Evolutionary conservation across 2,329 filamentous ascomycete species (phyloP).

Genomic region (Emmonsiellopsis sp.): DNA sequence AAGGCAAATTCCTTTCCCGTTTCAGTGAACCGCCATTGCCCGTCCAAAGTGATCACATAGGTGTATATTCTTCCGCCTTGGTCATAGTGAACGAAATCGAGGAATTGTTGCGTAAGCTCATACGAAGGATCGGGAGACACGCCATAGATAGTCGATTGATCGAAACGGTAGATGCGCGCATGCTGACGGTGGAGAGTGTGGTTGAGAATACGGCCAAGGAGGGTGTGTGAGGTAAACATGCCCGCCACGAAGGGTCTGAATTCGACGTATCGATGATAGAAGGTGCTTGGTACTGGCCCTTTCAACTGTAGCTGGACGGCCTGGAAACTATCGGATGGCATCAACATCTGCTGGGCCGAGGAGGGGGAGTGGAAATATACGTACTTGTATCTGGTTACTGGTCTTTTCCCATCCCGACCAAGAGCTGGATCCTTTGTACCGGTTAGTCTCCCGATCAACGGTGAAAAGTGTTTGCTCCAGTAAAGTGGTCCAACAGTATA

Average conservation of each 20-base stretch:
- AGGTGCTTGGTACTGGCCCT: slow-evolving; percentile 66
- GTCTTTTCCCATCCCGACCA: slow-evolving; percentile 44
- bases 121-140: slow-evolving; percentile 55
- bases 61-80: slow-evolving; percentile 82
- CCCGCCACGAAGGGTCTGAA: slow-evolving; percentile 82
- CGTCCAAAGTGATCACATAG: slow-evolving; percentile 82
- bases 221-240: slow-evolving; percentile 72
- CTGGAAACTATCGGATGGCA: slow-evolving; percentile 58
- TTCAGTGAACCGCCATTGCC: slow-evolving; percentile 81
- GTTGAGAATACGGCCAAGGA: slow-evolving; percentile 72
- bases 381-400: slow-evolving; percentile 66
- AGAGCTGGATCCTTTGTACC: slow-evolving; percentile 59
- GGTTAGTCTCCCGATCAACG: slow-evolving; percentile 73
- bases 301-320: slow-evolving; percentile 81
- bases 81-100: slow-evolving; percentile 79
- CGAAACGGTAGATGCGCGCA: slow-evolving; percentile 78
- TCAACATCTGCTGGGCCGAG: background rate
- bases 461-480: slow-evolving; percentile 79
- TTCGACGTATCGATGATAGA: slow-evolving; percentile 90
- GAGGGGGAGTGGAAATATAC: slow-evolving; percentile 18
- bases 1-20: slow-evolving; percentile 94
- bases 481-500: slow-evolving; percentile 70
- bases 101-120: slow-evolving; percentile 67
- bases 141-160: slow-evolving; percentile 64
- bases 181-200: slow-evolving; percentile 87